These are phyloP conservation scores for Leccinum brunneo-olivaceum DNA, from an alignment of 1,284 basidiomycete genomes.

Conservation along the genomic window DNA sequence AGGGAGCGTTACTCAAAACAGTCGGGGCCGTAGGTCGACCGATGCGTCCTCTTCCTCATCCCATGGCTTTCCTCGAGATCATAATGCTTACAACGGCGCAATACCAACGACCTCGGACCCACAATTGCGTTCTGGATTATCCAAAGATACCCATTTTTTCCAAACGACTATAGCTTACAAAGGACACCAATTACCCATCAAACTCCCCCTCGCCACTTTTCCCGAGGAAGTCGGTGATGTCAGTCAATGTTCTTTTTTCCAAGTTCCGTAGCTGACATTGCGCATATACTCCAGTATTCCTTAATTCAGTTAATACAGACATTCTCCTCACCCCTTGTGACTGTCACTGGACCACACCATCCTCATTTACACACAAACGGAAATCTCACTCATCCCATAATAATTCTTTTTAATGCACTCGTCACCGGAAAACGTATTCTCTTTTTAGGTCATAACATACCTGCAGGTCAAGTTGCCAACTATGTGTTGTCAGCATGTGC, in stretches of 20 bases:
- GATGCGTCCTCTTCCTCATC: conserved; percentile 69
- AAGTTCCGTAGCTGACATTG: conserved; percentile 9
- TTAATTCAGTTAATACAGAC: conserved; percentile 85
- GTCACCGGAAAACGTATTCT: conserved; percentile 91
- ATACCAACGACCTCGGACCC: conserved; percentile 39
- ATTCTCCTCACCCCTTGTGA: conserved; percentile 67
- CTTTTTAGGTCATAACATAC: conserved; percentile 83
- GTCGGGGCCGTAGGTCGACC: conserved; percentile 57
- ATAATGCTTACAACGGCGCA: conserved; percentile 22
- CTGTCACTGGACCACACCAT: conserved; percentile 72
- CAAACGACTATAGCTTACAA: conserved; percentile 80
- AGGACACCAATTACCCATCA: conserved; percentile 75
- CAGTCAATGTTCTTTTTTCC: conserved; percentile 28
- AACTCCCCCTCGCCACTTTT: conserved; percentile 80
- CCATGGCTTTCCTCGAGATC: conserved; percentile 22
- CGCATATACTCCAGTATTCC: conserved; percentile 63
- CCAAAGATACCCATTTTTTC: conserved; percentile 91
- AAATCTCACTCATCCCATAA: conserved; percentile 84
- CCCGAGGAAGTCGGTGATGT: conserved; percentile 95
- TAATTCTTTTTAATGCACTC: conserved; percentile 92
- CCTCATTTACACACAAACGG: conserved; percentile 93
- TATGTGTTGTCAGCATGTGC: conserved; percentile 93
- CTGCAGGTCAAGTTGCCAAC: conserved; percentile 81
- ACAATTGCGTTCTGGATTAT: conserved; percentile 42
- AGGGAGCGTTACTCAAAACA: conserved; percentile 32